Evolutionary conservation across 2,329 filamentous ascomycete genomes (phyloP), one percentile per base, ranked within the genome.

Genomic region (Nakataea oryzae): DNA sequence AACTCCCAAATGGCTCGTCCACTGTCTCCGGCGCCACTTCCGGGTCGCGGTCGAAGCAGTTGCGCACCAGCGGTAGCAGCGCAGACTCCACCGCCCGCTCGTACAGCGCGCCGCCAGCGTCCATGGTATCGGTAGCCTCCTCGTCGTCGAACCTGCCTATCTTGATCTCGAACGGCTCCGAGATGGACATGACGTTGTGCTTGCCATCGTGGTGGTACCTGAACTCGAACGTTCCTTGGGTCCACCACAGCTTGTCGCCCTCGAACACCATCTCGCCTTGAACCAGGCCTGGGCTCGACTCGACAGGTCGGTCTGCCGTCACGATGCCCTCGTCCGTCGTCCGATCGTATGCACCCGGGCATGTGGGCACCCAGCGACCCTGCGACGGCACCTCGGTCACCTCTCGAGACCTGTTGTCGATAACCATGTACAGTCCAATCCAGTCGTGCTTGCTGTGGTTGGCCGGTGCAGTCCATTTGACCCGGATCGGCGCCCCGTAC

Each of bases 201-300:
- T 89, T 89, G 62, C 92, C 92, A 67, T 91, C 88, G 74, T 99
- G 95, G 75, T 99, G 95, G 75, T 97, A 97, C 54, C 95, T 87
- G 78, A 99, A 96, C 71, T 99, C 95, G 70, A 96, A 99, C 3
- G 96, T 90, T 62, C 95, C 95, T 64, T 93, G 90, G 0, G 90
- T 96, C 95, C 95, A 99, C 88, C 91, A 99, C 2, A 97, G 82
- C 76, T 96, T 96, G 76, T 97, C 93, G 58, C 95, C 93, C 12
- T 87, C 81, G 71, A 99, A 97, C 14, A 91, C 75, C 70, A 97
- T 87, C 72, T 96, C 91, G 56, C 95, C 95, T 14, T 84, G 81
- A 4, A 91, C 83, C 66, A 87, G 81, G 63, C 89, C 81, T 79
- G 57, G 32, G 11, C n/a, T 24, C 76, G 66, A 75, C 66, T 78